These are phyloP conservation scores for Fraxinus nigra DNA, from an alignment of 305 asterid genomes.

Conservation along the genomic window DNA sequence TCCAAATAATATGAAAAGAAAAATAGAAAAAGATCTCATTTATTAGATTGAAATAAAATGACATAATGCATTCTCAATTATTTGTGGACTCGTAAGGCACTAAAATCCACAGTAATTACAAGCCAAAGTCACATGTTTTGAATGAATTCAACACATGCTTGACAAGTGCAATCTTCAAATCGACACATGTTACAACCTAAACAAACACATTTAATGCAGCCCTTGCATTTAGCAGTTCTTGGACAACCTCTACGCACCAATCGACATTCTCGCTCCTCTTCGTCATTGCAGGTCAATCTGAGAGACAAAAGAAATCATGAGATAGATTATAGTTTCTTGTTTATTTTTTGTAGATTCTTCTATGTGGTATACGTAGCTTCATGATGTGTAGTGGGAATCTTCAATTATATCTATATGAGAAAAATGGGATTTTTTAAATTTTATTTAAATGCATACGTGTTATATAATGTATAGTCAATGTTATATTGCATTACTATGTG, in stretches of 20 bases:
- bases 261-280: constrained; percentile 36
- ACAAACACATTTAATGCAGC: constrained; percentile 43
- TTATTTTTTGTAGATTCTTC: background rate
- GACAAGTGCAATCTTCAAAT: constrained; percentile 39
- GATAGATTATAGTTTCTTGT: background rate
- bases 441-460: background rate
- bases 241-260: constrained; percentile 35
- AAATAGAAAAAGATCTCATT: background rate
- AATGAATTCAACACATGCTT: constrained; percentile 29
- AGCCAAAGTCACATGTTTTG: constrained; percentile 19
- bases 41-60: background rate
- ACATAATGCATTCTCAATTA: background rate
- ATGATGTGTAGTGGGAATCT: background rate
- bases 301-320: background rate
- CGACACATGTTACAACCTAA: constrained; percentile 41
- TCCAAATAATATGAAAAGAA: background rate
- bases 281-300: constrained; percentile 33
- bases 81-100: background rate
- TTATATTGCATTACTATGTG: background rate
- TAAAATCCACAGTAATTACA: background rate
- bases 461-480: background rate
- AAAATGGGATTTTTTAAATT: background rate
- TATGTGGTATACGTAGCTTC: background rate
- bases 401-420: background rate
- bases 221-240: constrained; percentile 22